Base-by-base conservation (phyloP, 169 alveolate genomes). In the Eimeria nieschulzi region DNA sequence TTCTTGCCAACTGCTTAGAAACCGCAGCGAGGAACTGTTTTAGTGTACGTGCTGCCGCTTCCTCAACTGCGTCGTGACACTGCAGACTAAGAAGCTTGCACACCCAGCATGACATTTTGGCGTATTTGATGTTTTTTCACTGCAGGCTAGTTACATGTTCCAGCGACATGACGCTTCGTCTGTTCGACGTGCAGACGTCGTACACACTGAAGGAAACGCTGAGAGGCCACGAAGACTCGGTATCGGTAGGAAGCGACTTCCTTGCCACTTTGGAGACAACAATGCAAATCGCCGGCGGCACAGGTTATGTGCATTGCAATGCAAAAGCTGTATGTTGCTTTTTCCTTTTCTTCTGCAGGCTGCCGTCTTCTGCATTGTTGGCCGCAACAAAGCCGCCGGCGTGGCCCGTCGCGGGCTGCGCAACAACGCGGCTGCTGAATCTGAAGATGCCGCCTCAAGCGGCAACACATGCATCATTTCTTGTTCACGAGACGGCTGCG, bases 131-230 rank as follows among this genome's bases (percentile, higher is more conserved):
- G 5, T 25, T 23, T 25, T 71, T 8, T 39, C 19, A 17, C 46
- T 64, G 21, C 76, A 83, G 91, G 91, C 25, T 64, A 25, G 91
- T 26, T n/a, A 68, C 71, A 10, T 70, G 82, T n/a, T 83, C 91
- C 21, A 51, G 70, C 13, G 91, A 83, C 51, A 83, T 83, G 91
- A 66, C 91, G 6, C 33, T 83, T 70, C 80, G 82, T 0, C 68
- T 83, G 33, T 83, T 83, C 54, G 91, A 83, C 79, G 91, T 83
- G 39, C 91, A 83, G 91, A 53, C 78, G 70, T 54, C 66, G 25
- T 83, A 83, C 17, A 71, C 78, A 19, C 91, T 71, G 56, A 64
- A 39, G 82, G 55, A 71, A 17, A 83, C 91, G 7, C 33, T 83
- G n/a, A 17, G 70, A 23, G 91, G 91, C 23, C 91, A 83, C 33